Percentiles rank a stretch among this genome's conserved stretches.
Conservation (phyloP, 73 alveolate genomes). For the Stentor coeruleus region DNA sequence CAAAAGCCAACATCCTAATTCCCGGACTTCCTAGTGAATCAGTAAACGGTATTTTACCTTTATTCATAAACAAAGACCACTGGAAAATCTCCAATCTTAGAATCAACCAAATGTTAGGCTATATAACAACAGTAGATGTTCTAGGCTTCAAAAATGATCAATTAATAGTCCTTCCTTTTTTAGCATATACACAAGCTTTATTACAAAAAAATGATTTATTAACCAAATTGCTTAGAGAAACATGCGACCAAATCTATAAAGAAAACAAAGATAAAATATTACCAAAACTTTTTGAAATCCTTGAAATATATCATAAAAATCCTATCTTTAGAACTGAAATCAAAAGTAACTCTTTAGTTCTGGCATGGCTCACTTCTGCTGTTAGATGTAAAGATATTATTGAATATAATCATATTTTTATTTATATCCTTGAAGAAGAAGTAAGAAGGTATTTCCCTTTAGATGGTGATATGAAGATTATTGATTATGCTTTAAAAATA, state of each 20-base stretch:
- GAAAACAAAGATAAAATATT: not conserved
- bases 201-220: no score
- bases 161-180: not conserved
- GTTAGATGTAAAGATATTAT: not conserved
- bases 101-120: not conserved
- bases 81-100: not conserved
- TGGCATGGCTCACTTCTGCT: not conserved
- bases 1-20: not conserved
- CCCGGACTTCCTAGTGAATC: not conserved
- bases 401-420: not conserved
- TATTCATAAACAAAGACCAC: not conserved
- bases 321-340: not conserved
- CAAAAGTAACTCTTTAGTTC: not conserved
- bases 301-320: not conserved
- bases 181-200: not conserved
- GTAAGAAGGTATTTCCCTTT: not conserved
- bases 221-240: no score
- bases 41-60: not conserved
- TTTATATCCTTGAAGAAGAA: not conserved
- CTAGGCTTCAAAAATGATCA: not conserved
- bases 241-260: not conserved
- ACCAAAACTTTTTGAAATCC: not conserved
- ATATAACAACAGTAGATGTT: not conserved
- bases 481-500: not conserved
- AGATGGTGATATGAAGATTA: not conserved